Evolutionary conservation across 2,329 filamentous ascomycete species (phyloP).

Genomic region (Phialophora verrucosa): DNA sequence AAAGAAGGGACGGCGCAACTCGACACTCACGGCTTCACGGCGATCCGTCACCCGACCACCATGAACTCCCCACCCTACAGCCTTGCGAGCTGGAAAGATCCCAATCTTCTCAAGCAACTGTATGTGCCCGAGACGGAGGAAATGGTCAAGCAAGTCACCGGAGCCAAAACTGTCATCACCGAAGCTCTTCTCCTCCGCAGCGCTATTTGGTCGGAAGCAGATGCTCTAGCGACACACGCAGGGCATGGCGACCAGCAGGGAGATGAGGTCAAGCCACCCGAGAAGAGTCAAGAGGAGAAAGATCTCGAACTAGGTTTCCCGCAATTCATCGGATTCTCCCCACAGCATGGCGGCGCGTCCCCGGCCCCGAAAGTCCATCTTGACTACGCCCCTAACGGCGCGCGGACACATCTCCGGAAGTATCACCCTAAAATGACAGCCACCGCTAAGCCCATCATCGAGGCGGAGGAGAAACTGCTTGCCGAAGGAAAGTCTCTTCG

Average conservation of each 20-base stretch:
- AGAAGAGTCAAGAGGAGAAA: conserved; percentile 31
- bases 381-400: conserved; percentile 42
- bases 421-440: conserved; percentile 39
- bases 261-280: conserved; percentile 7
- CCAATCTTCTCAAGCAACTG: conserved; percentile 35
- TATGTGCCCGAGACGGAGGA: conserved; percentile 41
- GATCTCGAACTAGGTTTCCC: conserved; percentile 35
- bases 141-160: conserved; percentile 41
- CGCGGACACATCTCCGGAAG: conserved; percentile 40
- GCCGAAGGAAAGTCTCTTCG: conserved; percentile 32
- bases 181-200: conserved; percentile 40
- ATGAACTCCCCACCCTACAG: conserved; percentile 39
- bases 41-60: conserved; percentile 32
- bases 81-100: conserved; percentile 38
- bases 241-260: conserved; percentile 28
- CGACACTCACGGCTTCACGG: conserved; percentile 32
- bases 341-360: conserved; percentile 33
- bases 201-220: conserved; percentile 38
- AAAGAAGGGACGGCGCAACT: conserved; percentile 29
- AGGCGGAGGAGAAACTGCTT: conserved; percentile 46
- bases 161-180: conserved; percentile 40
- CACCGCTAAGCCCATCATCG: conserved; percentile 37
- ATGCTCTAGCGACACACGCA: conserved; percentile 37
- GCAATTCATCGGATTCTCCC: conserved; percentile 40
- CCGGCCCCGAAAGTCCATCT: conserved; percentile 43